Percentiles rank a stretch among this genome's conserved stretches.
phyloP scores from a whole-genome alignment of 805 yeast genomes.

The Tetrapisispora taiwanensis region DNA sequence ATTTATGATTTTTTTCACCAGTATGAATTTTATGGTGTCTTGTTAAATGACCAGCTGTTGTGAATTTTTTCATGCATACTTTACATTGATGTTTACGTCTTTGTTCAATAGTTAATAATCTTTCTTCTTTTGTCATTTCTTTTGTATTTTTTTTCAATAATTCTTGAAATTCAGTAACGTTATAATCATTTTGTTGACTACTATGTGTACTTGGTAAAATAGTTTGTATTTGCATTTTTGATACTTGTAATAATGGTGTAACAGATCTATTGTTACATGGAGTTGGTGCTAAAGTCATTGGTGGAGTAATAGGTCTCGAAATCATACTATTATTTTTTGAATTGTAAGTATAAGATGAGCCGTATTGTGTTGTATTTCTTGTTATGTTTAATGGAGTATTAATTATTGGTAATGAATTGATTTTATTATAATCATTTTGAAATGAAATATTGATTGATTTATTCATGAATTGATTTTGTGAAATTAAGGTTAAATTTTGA shows the following conservation, averaged over 20 bases:
- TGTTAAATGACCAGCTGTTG: slow-evolving; percentile 87
- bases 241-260: slow-evolving; percentile 1
- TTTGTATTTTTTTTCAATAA: slow-evolving; percentile 1
- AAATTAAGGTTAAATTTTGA: neutral
- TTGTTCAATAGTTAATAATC: slow-evolving; percentile 1
- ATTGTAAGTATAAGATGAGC: neutral
- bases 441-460: neutral
- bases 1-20: slow-evolving; percentile 77
- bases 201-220: neutral
- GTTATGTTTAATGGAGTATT: neutral
- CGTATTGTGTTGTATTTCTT: neutral
- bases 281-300: neutral
- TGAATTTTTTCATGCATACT: slow-evolving; percentile 37
- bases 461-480: neutral
- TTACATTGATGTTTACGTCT: slow-evolving; percentile 20
- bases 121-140: slow-evolving; percentile 2
- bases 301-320: slow-evolving; percentile 1
- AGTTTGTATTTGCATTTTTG: slow-evolving; percentile 1
- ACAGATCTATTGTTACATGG: neutral
- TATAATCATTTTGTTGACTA: neutral
- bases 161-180: neutral
- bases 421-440: neutral
- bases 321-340: neutral
- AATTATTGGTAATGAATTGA: neutral
- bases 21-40: slow-evolving; percentile 85